These are phyloP conservation scores for Aspergillus transmontanensis DNA, from an alignment of 2,329 filamentous ascomycete species.

Conservation along the genomic window DNA sequence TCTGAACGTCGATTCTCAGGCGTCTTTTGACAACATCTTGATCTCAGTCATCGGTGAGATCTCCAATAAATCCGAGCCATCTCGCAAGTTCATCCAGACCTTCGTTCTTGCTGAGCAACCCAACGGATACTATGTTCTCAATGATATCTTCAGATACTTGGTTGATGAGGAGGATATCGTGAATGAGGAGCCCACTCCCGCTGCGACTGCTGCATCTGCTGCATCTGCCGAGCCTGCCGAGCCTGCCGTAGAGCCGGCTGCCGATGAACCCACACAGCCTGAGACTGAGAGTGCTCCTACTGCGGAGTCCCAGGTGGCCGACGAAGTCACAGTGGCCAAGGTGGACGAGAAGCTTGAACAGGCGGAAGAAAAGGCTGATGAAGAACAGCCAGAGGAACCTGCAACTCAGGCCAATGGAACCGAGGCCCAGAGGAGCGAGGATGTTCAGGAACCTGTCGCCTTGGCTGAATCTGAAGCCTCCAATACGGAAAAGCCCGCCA, in stretches of 20 bases:
- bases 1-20: constrained; percentile 95
- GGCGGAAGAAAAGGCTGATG: constrained; percentile 51
- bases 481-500: constrained; percentile 66
- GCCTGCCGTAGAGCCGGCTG: constrained; percentile 42
- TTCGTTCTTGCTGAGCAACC: constrained; percentile 96
- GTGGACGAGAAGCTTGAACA: constrained; percentile 80
- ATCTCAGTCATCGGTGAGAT: constrained; percentile 98
- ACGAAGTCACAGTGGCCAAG: constrained; percentile 51
- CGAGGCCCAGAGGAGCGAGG: constrained; percentile 23
- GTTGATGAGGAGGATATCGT: constrained; percentile 70
- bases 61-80: constrained; percentile 87
- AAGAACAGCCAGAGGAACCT: constrained; percentile 32
- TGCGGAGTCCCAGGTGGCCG: constrained; percentile 35
- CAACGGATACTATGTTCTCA: constrained; percentile 96
- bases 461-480: constrained; percentile 44
- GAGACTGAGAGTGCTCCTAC: constrained; percentile 35
- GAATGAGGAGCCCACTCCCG: constrained; percentile 40
- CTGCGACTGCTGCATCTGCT: constrained; percentile 10
- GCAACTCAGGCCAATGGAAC: constrained; percentile 41
- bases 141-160: constrained; percentile 96
- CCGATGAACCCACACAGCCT: constrained; percentile 49
- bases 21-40: constrained; percentile 88
- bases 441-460: constrained; percentile 32
- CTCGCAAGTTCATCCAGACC: constrained; percentile 96
- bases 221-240: constrained; percentile 42